These are phyloP conservation scores for Protomyces inundatus DNA, from an alignment of 1,139 yeast species.

Conservation along the genomic window DNA sequence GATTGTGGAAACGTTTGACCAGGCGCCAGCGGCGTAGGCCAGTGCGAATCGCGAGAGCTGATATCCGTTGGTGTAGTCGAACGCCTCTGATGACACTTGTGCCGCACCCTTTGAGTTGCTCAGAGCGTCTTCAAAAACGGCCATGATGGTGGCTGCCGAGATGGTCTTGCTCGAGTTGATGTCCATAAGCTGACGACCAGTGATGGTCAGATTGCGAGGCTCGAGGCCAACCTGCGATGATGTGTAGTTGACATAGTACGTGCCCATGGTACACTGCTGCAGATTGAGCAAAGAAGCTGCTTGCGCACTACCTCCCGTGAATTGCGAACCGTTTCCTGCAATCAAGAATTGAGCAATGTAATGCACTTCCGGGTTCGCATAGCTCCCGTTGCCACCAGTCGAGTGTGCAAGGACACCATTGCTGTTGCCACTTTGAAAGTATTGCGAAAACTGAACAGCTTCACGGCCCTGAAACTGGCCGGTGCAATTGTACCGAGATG, in stretches of 20 bases:
- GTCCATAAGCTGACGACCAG: not conserved
- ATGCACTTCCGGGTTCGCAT: not conserved
- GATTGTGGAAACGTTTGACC: not conserved
- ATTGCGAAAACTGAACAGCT: not conserved
- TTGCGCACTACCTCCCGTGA: not conserved
- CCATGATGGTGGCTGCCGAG: not conserved
- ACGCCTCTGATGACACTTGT: not conserved
- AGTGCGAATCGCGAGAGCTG: not conserved
- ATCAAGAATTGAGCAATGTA: not conserved
- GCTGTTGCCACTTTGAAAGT: not conserved
- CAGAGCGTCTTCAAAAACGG: not conserved
- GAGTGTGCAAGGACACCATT: not conserved
- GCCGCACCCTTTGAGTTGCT: constrained; percentile 1
- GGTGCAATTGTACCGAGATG: not conserved
- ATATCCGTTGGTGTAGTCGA: not conserved
- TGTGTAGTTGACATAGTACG: not conserved
- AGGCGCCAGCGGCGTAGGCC: constrained; percentile 1
- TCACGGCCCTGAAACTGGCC: not conserved
- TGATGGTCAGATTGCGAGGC: not conserved
- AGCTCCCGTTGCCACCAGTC: not conserved
- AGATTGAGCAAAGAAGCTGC: not conserved
- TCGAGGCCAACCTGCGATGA: not conserved
- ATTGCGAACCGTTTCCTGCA: not conserved
- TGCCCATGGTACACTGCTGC: not conserved
- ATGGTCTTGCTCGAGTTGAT: not conserved